Conservation (phyloP, 176 grass and related monocot genomes). For the Calamus simplicifolius region DNA sequence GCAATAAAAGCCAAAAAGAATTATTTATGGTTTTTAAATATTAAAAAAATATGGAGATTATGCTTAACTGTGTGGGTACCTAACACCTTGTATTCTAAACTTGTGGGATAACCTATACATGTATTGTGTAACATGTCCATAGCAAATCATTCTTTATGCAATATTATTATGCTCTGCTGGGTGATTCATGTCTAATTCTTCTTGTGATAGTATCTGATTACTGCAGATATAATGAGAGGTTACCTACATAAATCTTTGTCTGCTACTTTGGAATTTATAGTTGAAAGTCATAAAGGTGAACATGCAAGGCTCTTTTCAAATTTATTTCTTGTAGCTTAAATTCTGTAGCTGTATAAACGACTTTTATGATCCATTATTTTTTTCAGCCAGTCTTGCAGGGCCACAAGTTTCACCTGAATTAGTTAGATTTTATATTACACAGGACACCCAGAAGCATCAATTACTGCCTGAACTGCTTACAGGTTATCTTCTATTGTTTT, state of each 20-base stretch:
- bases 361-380: neutral
- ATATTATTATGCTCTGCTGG: too few relatives aligned
- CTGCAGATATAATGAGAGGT: conserved; percentile 14
- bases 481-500: neutral
- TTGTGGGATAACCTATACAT: too few relatives aligned
- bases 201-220: conserved; percentile 16
- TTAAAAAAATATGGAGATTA: too few relatives aligned
- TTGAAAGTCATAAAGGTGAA: conserved; percentile 13
- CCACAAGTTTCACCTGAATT: neutral
- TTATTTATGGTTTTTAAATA: too few relatives aligned
- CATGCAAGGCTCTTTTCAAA: neutral
- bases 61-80: too few relatives aligned
- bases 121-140: too few relatives aligned
- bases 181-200: conserved; percentile 4
- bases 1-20: too few relatives aligned
- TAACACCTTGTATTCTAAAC: too few relatives aligned
- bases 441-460: conserved; percentile 24
- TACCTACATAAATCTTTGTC: conserved; percentile 22
- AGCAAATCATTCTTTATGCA: too few relatives aligned
- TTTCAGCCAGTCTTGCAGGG: neutral
- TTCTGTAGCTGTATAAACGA: neutral
- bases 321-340: neutral
- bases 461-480: conserved; percentile 21
- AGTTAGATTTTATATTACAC: conserved; percentile 13
- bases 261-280: conserved; percentile 13